A percentile compares a stretch with the other conserved stretches of the same genome.
phyloP scores from a whole-genome alignment of 164 flowering plant genomes.

The Umbilicus rupestris region DNA sequence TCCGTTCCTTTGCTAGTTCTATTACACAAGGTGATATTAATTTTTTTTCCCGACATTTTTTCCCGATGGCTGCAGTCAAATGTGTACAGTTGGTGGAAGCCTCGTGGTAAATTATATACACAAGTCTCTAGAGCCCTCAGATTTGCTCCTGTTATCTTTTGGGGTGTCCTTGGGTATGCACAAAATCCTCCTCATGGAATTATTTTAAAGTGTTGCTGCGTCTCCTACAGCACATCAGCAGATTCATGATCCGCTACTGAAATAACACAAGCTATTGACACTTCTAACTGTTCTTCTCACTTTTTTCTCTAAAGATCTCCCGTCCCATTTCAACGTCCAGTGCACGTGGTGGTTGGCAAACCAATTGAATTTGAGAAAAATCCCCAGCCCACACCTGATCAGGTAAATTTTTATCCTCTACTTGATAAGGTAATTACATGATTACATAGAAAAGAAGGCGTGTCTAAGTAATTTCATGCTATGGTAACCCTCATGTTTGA shows the following conservation, averaged over 20 bases:
- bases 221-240: too few species aligned
- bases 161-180: slow-evolving; percentile 81
- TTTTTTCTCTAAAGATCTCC: slow-evolving; percentile 43
- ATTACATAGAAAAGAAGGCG: background rate
- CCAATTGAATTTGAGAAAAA: slow-evolving; percentile 64
- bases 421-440: background rate
- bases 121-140: slow-evolving; percentile 54
- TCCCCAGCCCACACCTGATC: slow-evolving; percentile 58
- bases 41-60: background rate
- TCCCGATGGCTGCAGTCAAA: slow-evolving; percentile 34
- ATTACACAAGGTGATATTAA: background rate
- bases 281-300: background rate
- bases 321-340: slow-evolving; percentile 50
- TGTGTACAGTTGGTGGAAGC: slow-evolving; percentile 86
- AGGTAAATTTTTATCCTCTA: slow-evolving; percentile 32
- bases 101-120: slow-evolving; percentile 44
- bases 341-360: slow-evolving; percentile 78
- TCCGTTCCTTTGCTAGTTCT: background rate
- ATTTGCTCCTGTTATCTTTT: slow-evolving; percentile 73
- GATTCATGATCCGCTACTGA: too few species aligned
- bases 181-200: background rate
- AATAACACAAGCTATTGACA: background rate
- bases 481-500: background rate
- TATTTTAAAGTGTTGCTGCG: background rate
- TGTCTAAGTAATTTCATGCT: background rate